phyloP scores from a whole-genome alignment of 306 rosid genomes.

The Senna tora region DNA sequence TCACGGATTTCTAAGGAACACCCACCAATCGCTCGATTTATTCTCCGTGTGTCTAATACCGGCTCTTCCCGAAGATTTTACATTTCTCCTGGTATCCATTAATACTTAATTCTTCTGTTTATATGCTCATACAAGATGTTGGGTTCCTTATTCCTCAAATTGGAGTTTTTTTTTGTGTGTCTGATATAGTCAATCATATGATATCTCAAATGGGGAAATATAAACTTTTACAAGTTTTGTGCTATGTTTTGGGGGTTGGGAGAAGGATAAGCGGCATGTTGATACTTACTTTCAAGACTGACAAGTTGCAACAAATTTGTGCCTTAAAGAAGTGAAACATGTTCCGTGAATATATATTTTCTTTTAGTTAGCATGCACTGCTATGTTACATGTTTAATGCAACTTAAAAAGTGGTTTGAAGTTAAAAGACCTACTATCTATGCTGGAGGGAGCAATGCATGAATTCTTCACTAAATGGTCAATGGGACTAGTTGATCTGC shows the following conservation, averaged over 20 bases:
- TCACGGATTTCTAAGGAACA: slow-evolving; percentile 68
- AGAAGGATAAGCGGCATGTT: neutral
- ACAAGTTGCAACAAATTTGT: neutral
- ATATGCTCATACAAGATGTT: slow-evolving; percentile 8
- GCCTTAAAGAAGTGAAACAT: neutral
- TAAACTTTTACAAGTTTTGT: neutral
- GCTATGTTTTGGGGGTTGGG: neutral
- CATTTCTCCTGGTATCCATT: slow-evolving; percentile 63
- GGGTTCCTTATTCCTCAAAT: neutral
- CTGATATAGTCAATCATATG: neutral
- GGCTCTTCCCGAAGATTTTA: slow-evolving; percentile 60
- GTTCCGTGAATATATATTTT: neutral
- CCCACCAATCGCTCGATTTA: slow-evolving; percentile 77
- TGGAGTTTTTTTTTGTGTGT: slow-evolving; percentile 10
- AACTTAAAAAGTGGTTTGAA: neutral
- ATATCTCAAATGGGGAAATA: neutral
- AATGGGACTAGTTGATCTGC: slow-evolving; percentile 7
- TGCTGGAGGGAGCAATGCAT: neutral
- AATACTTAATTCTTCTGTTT: neutral
- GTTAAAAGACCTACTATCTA: neutral
- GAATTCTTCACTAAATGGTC: neutral
- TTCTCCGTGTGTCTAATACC: slow-evolving; percentile 64
- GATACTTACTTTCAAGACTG: neutral
- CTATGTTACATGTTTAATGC: neutral
- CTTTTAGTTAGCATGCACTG: too few relatives aligned